Base-by-base conservation (phyloP, 306 rosid species). In the Glycine tomentella region DNA sequence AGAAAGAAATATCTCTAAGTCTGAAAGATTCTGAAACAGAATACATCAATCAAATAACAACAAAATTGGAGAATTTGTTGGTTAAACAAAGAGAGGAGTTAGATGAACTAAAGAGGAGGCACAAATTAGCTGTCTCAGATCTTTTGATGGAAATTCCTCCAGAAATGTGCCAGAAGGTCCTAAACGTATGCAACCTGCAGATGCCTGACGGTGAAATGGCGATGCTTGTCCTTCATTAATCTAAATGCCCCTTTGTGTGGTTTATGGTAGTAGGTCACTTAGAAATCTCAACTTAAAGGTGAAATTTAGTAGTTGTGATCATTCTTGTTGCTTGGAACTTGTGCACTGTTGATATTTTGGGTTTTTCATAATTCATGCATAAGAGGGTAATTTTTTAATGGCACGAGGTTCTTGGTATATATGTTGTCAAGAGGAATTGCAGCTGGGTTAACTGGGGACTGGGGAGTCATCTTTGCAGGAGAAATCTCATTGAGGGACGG, bases 31-130 rank as follows among this genome's bases (percentile, higher is more conserved):
- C 76, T 56, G 85, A 85, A 73, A 75, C 75, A 34, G 87, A 88
- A 82, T 84, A 81, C 33, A 53, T 84, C 57, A 53, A 70, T 69
- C 34, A 77, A 76, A 74, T 90, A 66, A 88, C 83, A 14, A 72
- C 59, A 50, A 69, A 83, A 83, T 81, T 93, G 36, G 87, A 88
- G 81, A 85, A 51, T 67, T 71, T 93, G 82, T 82, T 93, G 82
- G 66, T 36, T 62, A 81, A 67, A 20, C 97, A 93, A 53, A 80
- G 73, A 74, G 71, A 84, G 75, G 99, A 96, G 87, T 63, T 92
- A 15, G 89, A 78, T 38, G 92, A 90, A 55, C 86, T 96, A 64
- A 87, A 86, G 86, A 87, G 69, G 90, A 87, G 86, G 56, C 98
- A 96, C 84, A 78, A 88, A 82, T 80, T 84, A 71, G 92, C 74